These are phyloP conservation scores for Colletotrichum sp. DNA, from an alignment of 2,329 filamentous ascomycete genomes.

Conservation along the genomic window DNA sequence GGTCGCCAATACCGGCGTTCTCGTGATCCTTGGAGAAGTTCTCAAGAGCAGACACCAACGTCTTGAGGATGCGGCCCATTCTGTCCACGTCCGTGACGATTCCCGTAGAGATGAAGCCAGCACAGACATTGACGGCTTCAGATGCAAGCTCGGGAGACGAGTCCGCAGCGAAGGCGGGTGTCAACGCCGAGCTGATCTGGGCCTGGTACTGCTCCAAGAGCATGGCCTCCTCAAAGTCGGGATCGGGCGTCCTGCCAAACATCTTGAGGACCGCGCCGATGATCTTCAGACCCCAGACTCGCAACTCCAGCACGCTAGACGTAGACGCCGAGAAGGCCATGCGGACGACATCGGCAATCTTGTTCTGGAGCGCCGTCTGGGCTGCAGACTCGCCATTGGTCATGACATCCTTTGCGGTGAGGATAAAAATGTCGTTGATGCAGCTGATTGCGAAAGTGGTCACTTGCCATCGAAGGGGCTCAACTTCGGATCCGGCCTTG, in stretches of 20 bases:
- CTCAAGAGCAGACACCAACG: slow-evolving; percentile 87
- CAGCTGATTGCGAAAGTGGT: slow-evolving; percentile 92
- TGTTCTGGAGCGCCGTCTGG: slow-evolving; percentile 79
- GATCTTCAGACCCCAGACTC: slow-evolving; percentile 91
- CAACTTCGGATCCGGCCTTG: slow-evolving; percentile 69
- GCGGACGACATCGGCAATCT: slow-evolving; percentile 89
- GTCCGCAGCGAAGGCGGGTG: slow-evolving; percentile 93
- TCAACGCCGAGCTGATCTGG: slow-evolving; percentile 95
- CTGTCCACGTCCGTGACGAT: slow-evolving; percentile 97
- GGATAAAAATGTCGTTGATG: slow-evolving; percentile 79
- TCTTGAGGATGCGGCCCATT: slow-evolving; percentile 98
- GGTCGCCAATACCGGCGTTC: slow-evolving; percentile 86
- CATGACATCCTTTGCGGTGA: slow-evolving; percentile 80
- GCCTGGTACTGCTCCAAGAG: slow-evolving; percentile 97
- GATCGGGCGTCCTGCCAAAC: slow-evolving; percentile 94
- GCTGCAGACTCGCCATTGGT: slow-evolving; percentile 80
- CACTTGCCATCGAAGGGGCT: slow-evolving; percentile 94
- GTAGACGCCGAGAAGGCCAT: slow-evolving; percentile 98
- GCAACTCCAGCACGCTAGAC: slow-evolving; percentile 86
- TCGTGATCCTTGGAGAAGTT: slow-evolving; percentile 87
- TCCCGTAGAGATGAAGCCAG: slow-evolving; percentile 95
- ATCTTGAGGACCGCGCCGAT: slow-evolving; percentile 93
- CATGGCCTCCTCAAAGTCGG: slow-evolving; percentile 96
- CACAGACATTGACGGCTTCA: slow-evolving; percentile 95
- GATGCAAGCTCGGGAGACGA: slow-evolving; percentile 95